A percentile compares a stretch with the other conserved stretches of the same genome.
Conservation (phyloP, 257 asterid species). For the Ehretia macrophylla region DNA sequence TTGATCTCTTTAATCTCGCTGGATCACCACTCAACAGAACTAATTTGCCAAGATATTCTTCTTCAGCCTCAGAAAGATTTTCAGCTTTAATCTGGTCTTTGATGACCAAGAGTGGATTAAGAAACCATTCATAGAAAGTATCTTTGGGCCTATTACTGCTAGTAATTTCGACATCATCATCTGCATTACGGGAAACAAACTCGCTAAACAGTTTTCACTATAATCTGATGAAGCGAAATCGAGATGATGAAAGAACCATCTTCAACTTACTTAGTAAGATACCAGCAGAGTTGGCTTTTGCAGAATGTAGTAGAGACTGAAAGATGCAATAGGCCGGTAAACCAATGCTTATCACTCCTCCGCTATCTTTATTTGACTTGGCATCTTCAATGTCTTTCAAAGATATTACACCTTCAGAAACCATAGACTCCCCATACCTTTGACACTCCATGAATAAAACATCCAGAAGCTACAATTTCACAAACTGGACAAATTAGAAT, state of each 20-base stretch:
- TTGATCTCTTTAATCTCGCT: conserved; percentile 47
- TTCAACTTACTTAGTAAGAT: conserved; percentile 55
- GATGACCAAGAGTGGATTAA: conserved; percentile 77
- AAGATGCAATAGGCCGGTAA: conserved; percentile 83
- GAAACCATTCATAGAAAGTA: conserved; percentile 77
- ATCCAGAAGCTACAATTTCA: conserved; percentile 51
- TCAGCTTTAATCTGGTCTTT: conserved; percentile 84
- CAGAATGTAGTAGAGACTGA: conserved; percentile 67
- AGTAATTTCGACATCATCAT: conserved; percentile 59
- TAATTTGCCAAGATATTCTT: conserved; percentile 63
- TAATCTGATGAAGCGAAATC: background rate
- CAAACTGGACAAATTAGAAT: background rate
- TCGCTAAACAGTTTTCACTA: background rate
- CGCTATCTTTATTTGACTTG: conserved; percentile 47
- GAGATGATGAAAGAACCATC: background rate
- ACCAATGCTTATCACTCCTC: conserved; percentile 55
- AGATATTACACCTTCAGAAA: conserved; percentile 60
- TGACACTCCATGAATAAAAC: conserved; percentile 64
- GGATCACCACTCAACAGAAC: conserved; percentile 63
- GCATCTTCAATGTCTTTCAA: conserved; percentile 75
- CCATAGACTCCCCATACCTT: conserved; percentile 56
- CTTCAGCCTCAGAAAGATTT: conserved; percentile 72
- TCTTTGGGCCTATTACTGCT: conserved; percentile 80
- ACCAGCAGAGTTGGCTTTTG: conserved; percentile 59
- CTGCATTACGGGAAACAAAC: conserved; percentile 28